Evolutionary conservation across 495 filamentous ascomycete genomes (phyloP), one percentile per base, ranked within the genome.

Genomic region (Chaetomidium leptoderma): DNA sequence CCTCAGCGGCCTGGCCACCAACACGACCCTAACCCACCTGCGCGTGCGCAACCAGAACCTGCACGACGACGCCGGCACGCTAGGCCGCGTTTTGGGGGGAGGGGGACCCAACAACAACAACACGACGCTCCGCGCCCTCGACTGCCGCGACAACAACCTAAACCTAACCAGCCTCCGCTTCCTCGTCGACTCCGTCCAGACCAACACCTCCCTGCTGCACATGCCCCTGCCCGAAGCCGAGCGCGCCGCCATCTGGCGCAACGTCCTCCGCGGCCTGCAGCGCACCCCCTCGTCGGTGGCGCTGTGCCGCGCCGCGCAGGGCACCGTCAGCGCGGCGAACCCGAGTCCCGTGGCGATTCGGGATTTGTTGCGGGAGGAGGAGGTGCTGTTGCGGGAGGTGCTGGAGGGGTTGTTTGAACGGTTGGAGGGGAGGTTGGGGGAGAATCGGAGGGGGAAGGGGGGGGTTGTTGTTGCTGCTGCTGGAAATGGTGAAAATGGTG

Each of bases 1-100:
- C 11, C 74, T 98, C 55, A 78, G 78, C 8, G 90, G 91, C 3
- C 74, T 98, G 55, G 85, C 85, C 55, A 73, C 81, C 50, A 97
- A 97, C 71, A 84, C 68, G 23, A 82, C 87, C 0, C 71, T 98
- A 19, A 85, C 83, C 42, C 81, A 90, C 26, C 75, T 98, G 39
- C 81, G 83, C 24, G 85, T 98, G 52, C 87, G 92, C 67, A 81
- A 72, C 59, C 76, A 79, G 53, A 72, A 73, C 55, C 67, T 79
- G 2, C 72, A 74, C 55, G 71, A 74, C 36, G 75, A 78, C 24
- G 66, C 73, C 6, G 74, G 75, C 13, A 81, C 78, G 4, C 79
- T 82, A 27, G 78, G 83, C 32, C 71, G 65, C n/a, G 63, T 71
- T 19, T 64, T 79, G 44, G 65, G 66, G 0, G 3, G 32, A 35